Base-by-base conservation (phyloP, 2,329 filamentous ascomycete genomes). In the Colletotrichum sp. region DNA sequence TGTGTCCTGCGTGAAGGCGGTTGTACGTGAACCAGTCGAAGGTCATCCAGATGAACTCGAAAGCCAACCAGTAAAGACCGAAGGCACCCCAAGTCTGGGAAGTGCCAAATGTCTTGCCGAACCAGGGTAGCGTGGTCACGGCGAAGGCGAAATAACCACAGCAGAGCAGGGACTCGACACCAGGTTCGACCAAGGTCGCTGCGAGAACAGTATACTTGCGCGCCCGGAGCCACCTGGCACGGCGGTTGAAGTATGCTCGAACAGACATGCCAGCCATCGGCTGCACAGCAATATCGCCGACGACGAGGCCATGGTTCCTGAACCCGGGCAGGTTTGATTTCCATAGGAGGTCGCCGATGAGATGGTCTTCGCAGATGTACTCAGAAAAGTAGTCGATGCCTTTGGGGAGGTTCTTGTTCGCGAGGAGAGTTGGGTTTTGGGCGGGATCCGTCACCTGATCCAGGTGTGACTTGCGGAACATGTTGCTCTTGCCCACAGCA, bases 331-430 rank as follows among this genome's bases (percentile, higher is more conserved):
- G 85, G 3, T 86, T 82, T n/a, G 91, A 90, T 71, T 93, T 92
- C 96, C 96, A 99, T 6, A 99, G 89, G 1, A 97, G 87, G 79
- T 99, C 97, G 15, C 96, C 96, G 71, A 99, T 98, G 29, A 98
- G 88, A 81, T 99, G 97, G 82, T 99, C 97, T 84, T 99, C 98
- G 87, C 97, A 99, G 82, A 99, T 99, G 82, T 98, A 98, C 78
- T 95, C 91, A 4, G 95, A 98, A 86, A 99, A 99, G 85, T 93
- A 96, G 84, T 99, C 96, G 78, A 99, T 93, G 0, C 97, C 98
- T 0, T 82, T 83, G 86, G 92, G 83, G 79, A 89, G 84, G 80
- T 87, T 75, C 71, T 85, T 79, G 80, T 86, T 81, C 61, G 83
- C 79, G 77, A 83, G 81, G 79, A 88, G 83, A 78, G 86, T 80